phyloP scores from a whole-genome alignment of 805 yeast genomes.

The Clavispora asparagi region DNA sequence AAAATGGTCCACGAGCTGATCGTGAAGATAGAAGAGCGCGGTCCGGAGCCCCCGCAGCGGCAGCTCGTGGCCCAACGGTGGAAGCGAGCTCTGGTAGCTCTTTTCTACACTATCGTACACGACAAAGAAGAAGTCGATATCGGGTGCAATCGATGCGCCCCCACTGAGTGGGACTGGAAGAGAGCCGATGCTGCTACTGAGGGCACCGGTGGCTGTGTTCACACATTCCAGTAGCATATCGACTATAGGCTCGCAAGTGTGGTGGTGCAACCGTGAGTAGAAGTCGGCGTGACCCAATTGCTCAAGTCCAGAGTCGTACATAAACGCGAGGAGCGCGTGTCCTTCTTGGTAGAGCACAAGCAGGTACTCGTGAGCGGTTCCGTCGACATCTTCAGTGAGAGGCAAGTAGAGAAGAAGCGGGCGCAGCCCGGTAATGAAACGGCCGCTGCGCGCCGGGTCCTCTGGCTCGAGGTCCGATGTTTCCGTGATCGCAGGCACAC shows the following conservation, averaged over 20 bases:
- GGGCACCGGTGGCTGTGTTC: constrained; percentile 13
- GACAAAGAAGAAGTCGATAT: constrained; percentile 34
- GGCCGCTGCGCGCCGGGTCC: constrained; percentile 9
- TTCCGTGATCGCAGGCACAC: not conserved
- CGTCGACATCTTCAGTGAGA: constrained; percentile 3
- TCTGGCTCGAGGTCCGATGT: not conserved
- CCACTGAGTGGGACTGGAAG: constrained; percentile 19
- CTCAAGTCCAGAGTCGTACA: constrained; percentile 25
- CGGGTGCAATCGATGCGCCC: constrained; percentile 6
- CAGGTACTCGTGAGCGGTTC: constrained; percentile 21
- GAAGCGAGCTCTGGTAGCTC: constrained; percentile 32
- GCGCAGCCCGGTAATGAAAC: constrained; percentile 23
- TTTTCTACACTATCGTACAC: constrained; percentile 23
- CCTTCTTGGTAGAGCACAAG: constrained; percentile 24
- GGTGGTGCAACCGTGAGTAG: constrained; percentile 16
- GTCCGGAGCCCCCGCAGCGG: constrained; percentile 12
- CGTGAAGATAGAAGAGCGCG: constrained; percentile 36
- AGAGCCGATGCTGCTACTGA: constrained; percentile 27
- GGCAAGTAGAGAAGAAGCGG: constrained; percentile 24
- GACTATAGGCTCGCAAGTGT: constrained; percentile 16
- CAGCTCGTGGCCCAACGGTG: constrained; percentile 21
- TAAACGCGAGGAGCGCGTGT: constrained; percentile 18
- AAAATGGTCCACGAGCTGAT: constrained; percentile 30
- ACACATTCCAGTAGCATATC: constrained; percentile 17
- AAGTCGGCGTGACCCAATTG: constrained; percentile 20